Evolutionary conservation across 345 rosid genomes (phyloP), one percentile per base, ranked within the genome.

Genomic region (Litchi chinensis): DNA sequence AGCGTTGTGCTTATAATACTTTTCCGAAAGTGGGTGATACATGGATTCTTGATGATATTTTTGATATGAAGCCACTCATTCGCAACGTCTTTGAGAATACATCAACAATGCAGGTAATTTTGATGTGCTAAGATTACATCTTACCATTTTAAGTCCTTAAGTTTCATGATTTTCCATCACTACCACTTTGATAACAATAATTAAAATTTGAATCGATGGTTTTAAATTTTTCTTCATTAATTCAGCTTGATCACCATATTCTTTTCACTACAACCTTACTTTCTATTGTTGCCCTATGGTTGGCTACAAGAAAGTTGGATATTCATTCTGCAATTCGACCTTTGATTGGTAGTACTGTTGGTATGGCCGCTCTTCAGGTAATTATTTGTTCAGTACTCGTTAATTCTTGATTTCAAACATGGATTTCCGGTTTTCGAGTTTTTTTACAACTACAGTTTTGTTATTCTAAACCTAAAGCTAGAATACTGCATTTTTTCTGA

Each of bases 81-180:
- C 93, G 95, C 73, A 96, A 96, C 86, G 90, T 94, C 80, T 96
- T 96, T 69, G 97, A 96, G 88, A 96, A 94, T 83, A 94, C 99
- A 41, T 79, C 97, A 32, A 87, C 85, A 3, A 98, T 96, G 74
- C 98, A 96, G 98, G 98, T 91, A 86, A 65, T 70, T 77, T 78
- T 37, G 76, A 37, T 43, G 21, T 21, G n/a, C n/a, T n/a, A 67
- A 5, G 8, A 0, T 60, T 60, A 5, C 67, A 22, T 74, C 69
- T 73, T 41, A 11, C 18, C 44, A 24, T 26, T 26, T 68, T 37
- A 26, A 16, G 46, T 32, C 8, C 70, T 16, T 15, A 15, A 46
- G 37, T 24, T 52, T 56, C 40, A 10, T 54, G 40, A 22, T 46
- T 76, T 46, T 46, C 22, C 16, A 19, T 50, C 24, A 0, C 9